Conservation (phyloP, 2,329 filamentous ascomycete genomes). For the Aspergillus unguis region DNA sequence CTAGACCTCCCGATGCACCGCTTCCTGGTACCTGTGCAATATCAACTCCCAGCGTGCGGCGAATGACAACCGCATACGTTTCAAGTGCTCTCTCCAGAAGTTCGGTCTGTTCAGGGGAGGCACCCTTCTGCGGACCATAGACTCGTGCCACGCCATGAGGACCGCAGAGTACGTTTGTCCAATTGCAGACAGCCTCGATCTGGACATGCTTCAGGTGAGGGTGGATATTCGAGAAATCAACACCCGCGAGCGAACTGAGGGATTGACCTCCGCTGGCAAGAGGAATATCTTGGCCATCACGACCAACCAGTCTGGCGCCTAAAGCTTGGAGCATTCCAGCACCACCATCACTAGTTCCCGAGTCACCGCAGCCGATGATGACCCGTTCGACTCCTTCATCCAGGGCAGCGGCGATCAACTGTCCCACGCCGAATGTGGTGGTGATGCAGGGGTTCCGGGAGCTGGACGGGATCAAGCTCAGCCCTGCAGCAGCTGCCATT, state of each 20-base stretch:
- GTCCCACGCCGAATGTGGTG: conserved; percentile 52
- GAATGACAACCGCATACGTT: conserved; percentile 38
- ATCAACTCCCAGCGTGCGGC: conserved; percentile 33
- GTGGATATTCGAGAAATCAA: conserved; percentile 43
- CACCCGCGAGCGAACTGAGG: conserved; percentile 35
- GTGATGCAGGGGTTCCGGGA: conserved; percentile 48
- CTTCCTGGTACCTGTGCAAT: conserved; percentile 44
- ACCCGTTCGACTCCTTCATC: conserved; percentile 47
- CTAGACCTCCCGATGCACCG: conserved; percentile 53
- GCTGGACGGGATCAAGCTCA: conserved; percentile 48
- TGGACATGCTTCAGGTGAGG: conserved; percentile 33
- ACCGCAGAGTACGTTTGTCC: conserved; percentile 52
- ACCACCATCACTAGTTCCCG: conserved; percentile 54
- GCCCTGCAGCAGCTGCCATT: conserved; percentile 53
- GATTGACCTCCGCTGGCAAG: conserved; percentile 42
- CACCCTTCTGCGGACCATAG: conserved; percentile 54
- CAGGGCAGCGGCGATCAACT: conserved; percentile 48
- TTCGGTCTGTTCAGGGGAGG: conserved; percentile 43
- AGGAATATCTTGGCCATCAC: conserved; percentile 37
- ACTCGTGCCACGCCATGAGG: conserved; percentile 49
- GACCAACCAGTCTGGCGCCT: conserved; percentile 45
- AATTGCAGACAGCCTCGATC: conserved; percentile 53
- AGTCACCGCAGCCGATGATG: conserved; percentile 54
- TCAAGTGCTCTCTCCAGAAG: conserved; percentile 45
- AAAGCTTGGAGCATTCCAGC: conserved; percentile 55